These are phyloP conservation scores for Penicillium ochrochloron DNA, from an alignment of 495 filamentous ascomycete species.

Conservation along the genomic window DNA sequence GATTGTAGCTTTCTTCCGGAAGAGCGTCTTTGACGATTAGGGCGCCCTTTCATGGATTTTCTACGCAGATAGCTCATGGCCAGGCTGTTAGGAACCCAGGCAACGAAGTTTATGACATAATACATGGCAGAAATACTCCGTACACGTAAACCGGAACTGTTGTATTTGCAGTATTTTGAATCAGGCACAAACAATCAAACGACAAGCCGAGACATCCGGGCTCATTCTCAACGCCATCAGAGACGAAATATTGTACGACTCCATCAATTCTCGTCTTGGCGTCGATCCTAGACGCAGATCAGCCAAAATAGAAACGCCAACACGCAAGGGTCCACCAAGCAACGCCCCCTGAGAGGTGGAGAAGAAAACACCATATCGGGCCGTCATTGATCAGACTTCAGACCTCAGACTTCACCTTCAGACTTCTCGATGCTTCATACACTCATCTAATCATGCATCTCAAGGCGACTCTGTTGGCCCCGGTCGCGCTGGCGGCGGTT, in stretches of 20 bases:
- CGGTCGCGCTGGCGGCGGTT: conserved; percentile 23
- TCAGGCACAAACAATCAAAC: conserved; percentile 1
- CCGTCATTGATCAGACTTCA: neutral
- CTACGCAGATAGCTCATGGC: neutral
- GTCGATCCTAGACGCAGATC: conserved; percentile 27
- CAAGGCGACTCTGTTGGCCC: conserved; percentile 17
- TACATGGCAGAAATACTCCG: neutral
- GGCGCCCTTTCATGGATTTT: neutral
- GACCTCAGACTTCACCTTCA: neutral
- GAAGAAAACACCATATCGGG: conserved; percentile 12
- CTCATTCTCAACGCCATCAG: conserved; percentile 6
- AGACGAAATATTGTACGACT: conserved; percentile 9
- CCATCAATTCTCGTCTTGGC: conserved; percentile 28
- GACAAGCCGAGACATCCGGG: conserved; percentile 17
- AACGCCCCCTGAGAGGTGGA: conserved; percentile 32
- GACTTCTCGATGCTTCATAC: conserved; percentile 12
- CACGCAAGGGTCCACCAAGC: conserved; percentile 31
- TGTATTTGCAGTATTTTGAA: neutral
- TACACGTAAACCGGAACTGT: neutral
- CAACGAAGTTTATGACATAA: conserved; percentile 2
- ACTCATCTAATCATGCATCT: conserved; percentile 26
- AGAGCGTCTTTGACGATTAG: conserved; percentile 69
- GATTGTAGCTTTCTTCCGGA: conserved; percentile 82
- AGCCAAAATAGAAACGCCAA: conserved; percentile 25
- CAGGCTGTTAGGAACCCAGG: neutral